These are phyloP conservation scores for Calonectria henricotiae DNA, from an alignment of 2,329 filamentous ascomycete genomes.

Conservation along the genomic window DNA sequence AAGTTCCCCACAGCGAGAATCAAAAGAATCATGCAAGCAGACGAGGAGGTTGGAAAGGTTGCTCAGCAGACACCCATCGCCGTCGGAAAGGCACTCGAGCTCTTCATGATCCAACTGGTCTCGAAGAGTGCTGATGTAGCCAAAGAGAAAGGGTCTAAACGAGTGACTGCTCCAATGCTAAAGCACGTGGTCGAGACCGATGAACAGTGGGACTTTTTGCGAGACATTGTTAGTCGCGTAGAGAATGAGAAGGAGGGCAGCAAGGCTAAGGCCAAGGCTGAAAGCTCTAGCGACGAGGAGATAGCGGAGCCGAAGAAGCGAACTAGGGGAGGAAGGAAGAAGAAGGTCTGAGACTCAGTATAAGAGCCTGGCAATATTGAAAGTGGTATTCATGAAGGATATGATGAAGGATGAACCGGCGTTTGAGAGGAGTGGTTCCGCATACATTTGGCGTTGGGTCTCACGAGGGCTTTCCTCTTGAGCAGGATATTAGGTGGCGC, in stretches of 20 bases:
- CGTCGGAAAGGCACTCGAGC: constrained; percentile 93
- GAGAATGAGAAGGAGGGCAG: constrained; percentile 70
- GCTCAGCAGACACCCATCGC: constrained; percentile 97
- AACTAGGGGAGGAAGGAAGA: constrained; percentile 66
- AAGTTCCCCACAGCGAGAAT: constrained; percentile 98
- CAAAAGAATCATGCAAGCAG: constrained; percentile 99
- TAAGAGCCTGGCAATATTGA: constrained; percentile 4
- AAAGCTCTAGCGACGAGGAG: constrained; percentile 71
- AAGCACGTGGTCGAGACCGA: constrained; percentile 92
- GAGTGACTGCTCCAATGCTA: constrained; percentile 91
- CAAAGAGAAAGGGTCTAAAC: constrained; percentile 86
- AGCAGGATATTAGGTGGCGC: constrained; percentile 40
- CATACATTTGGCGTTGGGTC: constrained; percentile 52
- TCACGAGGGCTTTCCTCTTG: constrained; percentile 39
- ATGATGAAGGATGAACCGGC: constrained; percentile 51
- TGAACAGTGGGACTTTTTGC: constrained; percentile 94
- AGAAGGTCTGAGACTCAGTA: constrained; percentile 60
- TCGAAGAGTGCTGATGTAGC: constrained; percentile 90
- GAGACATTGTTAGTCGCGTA: constrained; percentile 91
- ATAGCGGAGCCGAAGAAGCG: constrained; percentile 66
- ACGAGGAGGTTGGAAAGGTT: constrained; percentile 98
- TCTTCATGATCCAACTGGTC: constrained; percentile 98
- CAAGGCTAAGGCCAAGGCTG: constrained; percentile 64
- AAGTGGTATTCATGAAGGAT: constrained; percentile 48
- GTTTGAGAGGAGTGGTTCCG: constrained; percentile 45